Evolutionary conservation across 495 filamentous ascomycete species (phyloP).

Genomic region (Penicillium egyptiacum): DNA sequence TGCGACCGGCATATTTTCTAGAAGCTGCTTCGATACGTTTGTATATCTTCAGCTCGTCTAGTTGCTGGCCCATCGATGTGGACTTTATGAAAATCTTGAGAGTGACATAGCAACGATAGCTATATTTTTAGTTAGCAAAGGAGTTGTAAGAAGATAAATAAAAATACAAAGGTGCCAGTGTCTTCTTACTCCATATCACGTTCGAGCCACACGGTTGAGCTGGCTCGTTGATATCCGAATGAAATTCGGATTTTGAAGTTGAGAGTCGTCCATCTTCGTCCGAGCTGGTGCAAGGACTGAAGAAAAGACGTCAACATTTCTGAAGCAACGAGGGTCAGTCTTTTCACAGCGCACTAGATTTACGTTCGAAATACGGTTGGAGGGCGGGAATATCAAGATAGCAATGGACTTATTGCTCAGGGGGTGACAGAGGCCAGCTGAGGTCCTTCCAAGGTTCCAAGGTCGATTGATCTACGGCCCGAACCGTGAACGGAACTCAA

Average conservation of each 20-base stretch:
- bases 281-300: constrained; percentile 20
- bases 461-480: too few species aligned
- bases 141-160: not conserved
- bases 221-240: constrained; percentile 11
- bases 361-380: too few species aligned
- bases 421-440: too few species aligned
- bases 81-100: constrained; percentile 37
- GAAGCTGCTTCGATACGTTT: constrained; percentile 23
- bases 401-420: too few species aligned
- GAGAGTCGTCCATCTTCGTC: constrained; percentile 25
- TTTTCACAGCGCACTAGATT: too few species aligned
- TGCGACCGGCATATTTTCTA: constrained; percentile 26
- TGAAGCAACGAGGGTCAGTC: too few species aligned
- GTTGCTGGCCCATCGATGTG: constrained; percentile 21
- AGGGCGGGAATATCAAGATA: too few species aligned
- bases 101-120: constrained; percentile 31
- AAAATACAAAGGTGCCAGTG: not conserved
- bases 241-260: constrained; percentile 27
- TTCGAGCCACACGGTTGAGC: constrained; percentile 40
- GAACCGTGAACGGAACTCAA: too few species aligned
- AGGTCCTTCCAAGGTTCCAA: too few species aligned
- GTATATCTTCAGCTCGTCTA: constrained; percentile 35
- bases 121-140: constrained; percentile 8
- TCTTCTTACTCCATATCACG: constrained; percentile 34
- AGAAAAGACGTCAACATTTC: constrained; percentile 20